phyloP scores from a whole-genome alignment of 2,329 filamentous ascomycete species.

The Hypoxylon sp. region DNA sequence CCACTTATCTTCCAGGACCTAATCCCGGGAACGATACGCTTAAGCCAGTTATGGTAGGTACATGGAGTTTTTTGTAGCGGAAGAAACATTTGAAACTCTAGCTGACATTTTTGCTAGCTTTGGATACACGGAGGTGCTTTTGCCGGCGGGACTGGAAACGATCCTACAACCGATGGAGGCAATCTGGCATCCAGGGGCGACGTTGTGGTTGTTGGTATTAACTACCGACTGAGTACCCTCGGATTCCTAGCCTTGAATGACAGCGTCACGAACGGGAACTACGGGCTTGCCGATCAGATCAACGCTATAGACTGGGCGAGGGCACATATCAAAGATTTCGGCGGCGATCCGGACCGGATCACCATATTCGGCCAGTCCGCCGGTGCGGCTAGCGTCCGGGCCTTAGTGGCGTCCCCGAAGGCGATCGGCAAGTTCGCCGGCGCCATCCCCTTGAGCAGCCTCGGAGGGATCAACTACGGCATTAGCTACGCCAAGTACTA shows the following conservation, averaged over 20 bases:
- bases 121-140: conserved; percentile 67
- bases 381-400: conserved; percentile 64
- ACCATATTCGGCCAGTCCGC: conserved; percentile 68
- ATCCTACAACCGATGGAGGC: conserved; percentile 61
- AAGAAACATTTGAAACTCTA: not conserved
- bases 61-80: not conserved
- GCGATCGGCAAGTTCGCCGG: conserved; percentile 60
- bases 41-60: conserved; percentile 52
- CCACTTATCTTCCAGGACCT: conserved; percentile 54
- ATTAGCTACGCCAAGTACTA: conserved; percentile 69
- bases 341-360: conserved; percentile 67
- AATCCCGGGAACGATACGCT: conserved; percentile 43
- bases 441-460: conserved; percentile 59
- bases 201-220: conserved; percentile 69
- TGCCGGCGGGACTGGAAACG: conserved; percentile 58
- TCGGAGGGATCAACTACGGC: conserved; percentile 63
- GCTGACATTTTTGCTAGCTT: conserved; percentile 38
- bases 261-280: conserved; percentile 61
- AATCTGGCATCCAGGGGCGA: conserved; percentile 69
- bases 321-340: conserved; percentile 65
- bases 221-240: conserved; percentile 69
- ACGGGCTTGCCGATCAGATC: conserved; percentile 62
- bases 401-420: conserved; percentile 61
- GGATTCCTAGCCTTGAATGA: conserved; percentile 68
- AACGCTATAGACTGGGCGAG: conserved; percentile 63